Evolutionary conservation across 2,329 filamentous ascomycete species (phyloP).

Genomic region (Epicoccum sorghinum): DNA sequence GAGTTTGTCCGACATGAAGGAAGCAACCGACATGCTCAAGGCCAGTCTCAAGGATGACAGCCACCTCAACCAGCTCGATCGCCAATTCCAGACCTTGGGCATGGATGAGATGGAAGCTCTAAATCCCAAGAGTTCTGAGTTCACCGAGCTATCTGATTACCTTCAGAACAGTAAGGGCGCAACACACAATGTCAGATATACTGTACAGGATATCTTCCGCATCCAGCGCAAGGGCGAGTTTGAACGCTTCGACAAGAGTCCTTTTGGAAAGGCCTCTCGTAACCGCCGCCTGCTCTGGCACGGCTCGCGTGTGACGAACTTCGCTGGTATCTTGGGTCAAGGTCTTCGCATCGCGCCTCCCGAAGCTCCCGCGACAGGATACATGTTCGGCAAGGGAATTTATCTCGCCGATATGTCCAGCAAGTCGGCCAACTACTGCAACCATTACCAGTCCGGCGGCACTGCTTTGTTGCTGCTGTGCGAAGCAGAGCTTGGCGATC

Average conservation of each 20-base stretch:
- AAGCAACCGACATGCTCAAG: constrained; percentile 79
- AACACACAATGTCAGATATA: constrained; percentile 68
- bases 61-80: constrained; percentile 70
- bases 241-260: constrained; percentile 67
- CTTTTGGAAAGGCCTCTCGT: constrained; percentile 60
- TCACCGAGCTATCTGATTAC: constrained; percentile 68
- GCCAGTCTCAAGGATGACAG: constrained; percentile 56
- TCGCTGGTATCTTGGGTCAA: constrained; percentile 83
- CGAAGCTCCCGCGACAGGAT: constrained; percentile 77
- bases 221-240: constrained; percentile 77
- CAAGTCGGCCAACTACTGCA: constrained; percentile 83
- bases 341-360: constrained; percentile 88
- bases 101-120: constrained; percentile 79
- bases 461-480: constrained; percentile 80
- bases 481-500: constrained; percentile 80
- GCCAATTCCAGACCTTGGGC: constrained; percentile 72
- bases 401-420: constrained; percentile 82
- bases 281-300: constrained; percentile 86
- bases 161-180: constrained; percentile 68
- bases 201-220: constrained; percentile 78
- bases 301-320: constrained; percentile 82
- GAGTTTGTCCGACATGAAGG: constrained; percentile 83
- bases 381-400: constrained; percentile 91
- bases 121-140: constrained; percentile 66
- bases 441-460: constrained; percentile 64